These are phyloP conservation scores for Gnomoniopsis smithogilvyi DNA, from an alignment of 2,329 filamentous ascomycete species.

Conservation along the genomic window DNA sequence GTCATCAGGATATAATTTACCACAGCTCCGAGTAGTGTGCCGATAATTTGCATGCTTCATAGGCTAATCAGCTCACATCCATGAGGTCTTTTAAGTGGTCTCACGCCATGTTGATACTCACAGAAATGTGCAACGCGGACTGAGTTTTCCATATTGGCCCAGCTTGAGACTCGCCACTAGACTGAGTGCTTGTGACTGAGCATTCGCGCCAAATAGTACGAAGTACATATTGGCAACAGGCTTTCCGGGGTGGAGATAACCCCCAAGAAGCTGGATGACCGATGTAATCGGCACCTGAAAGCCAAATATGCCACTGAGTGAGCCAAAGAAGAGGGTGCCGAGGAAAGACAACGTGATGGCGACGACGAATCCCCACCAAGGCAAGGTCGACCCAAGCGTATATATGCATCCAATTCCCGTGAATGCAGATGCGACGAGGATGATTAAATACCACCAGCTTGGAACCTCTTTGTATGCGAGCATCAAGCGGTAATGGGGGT, in stretches of 20 bases:
- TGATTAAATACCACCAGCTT: slow-evolving; percentile 37
- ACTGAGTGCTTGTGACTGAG: slow-evolving; percentile 29
- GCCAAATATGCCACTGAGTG: slow-evolving; percentile 34
- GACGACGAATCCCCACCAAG: slow-evolving; percentile 41
- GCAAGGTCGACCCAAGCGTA: slow-evolving; percentile 31
- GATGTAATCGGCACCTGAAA: slow-evolving; percentile 35
- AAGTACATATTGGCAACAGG: slow-evolving; percentile 44
- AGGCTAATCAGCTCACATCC: background rate
- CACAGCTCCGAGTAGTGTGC: slow-evolving; percentile 37
- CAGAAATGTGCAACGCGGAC: slow-evolving; percentile 40
- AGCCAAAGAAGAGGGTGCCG: slow-evolving; percentile 38
- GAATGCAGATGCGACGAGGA: slow-evolving; percentile 31
- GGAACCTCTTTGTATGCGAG: slow-evolving; percentile 38
- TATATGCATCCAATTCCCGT: slow-evolving; percentile 38
- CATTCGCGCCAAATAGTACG: slow-evolving; percentile 32
- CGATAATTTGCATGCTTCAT: slow-evolving; percentile 35
- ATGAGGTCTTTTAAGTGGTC: background rate
- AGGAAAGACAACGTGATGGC: slow-evolving; percentile 31
- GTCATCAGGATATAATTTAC: slow-evolving; percentile 45
- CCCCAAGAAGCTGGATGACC: slow-evolving; percentile 44
- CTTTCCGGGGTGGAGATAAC: slow-evolving; percentile 39
- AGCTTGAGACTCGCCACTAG: slow-evolving; percentile 34
- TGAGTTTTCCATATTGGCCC: slow-evolving; percentile 34
- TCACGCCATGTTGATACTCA: no score
- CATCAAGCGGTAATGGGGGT: slow-evolving; percentile 42